Percentiles rank a stretch among this genome's conserved stretches.
Evolutionary conservation across 345 rosid species (phyloP).

Genomic region (Citrus hindsii): DNA sequence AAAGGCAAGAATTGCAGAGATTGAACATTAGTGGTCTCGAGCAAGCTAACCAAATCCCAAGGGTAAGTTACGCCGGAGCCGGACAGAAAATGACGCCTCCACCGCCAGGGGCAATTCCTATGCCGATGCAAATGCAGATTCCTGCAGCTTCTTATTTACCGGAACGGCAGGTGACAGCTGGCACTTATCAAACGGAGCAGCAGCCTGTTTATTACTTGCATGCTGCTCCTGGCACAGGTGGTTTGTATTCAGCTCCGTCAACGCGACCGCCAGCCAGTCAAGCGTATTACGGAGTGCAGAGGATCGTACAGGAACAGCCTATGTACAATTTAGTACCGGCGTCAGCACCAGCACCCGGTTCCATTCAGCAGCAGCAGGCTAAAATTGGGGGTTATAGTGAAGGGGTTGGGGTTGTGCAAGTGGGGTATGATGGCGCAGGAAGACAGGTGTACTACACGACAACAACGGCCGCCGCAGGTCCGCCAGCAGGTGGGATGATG

Average conservation of each 20-base stretch:
- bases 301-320: constrained; percentile 41
- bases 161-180: constrained; percentile 33
- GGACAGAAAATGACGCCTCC: constrained; percentile 23
- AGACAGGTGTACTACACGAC: constrained; percentile 49
- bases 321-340: constrained; percentile 25
- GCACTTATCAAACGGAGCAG: constrained; percentile 32
- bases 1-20: constrained; percentile 44
- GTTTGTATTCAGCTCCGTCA: constrained; percentile 28
- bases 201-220: constrained; percentile 39
- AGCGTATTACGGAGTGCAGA: constrained; percentile 42
- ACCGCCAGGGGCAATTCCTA: constrained; percentile 21
- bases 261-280: constrained; percentile 34
- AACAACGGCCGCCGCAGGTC: constrained; percentile 3
- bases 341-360: constrained; percentile 8
- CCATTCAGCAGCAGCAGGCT: constrained; percentile 19
- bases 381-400: constrained; percentile 12
- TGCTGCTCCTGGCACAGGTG: constrained; percentile 12
- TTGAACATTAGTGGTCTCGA: constrained; percentile 34
- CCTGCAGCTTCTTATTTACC: constrained; percentile 27
- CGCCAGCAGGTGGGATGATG: constrained; percentile 15
- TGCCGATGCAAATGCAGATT: constrained; percentile 34
- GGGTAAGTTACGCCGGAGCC: constrained; percentile 3
- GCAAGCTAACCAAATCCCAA: constrained; percentile 16
- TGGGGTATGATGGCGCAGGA: constrained; percentile 48
- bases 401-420: constrained; percentile 36